Base-by-base conservation (phyloP, 2,329 filamentous ascomycete species). In the Fusarium miscanthi region DNA sequence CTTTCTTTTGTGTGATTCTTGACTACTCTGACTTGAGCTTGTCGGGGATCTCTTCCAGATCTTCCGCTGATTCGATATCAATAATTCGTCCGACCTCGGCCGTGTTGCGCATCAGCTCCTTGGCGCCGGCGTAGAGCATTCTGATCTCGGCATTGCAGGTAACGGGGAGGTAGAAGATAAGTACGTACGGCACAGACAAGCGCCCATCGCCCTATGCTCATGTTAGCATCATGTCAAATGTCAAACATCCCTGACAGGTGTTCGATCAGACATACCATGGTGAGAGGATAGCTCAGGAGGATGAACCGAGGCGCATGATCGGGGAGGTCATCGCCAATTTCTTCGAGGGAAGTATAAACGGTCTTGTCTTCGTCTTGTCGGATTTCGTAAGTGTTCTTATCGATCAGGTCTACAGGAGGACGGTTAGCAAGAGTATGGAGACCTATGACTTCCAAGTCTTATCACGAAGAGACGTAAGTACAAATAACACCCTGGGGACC, bases 71-170 rank as follows among this genome's bases (percentile, higher is more conserved):
- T 75, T 93, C 90, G 53, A 98, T 90, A 82, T 98, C 95, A 70
- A 99, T 89, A 31, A 98, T 92, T 75, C 89, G 90, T 59, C 92
- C 92, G n/a, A 94, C 95, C 84, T 98, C 94, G 66, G 93, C 93
- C 60, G 94, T 97, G 79, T 94, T 97, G 73, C 95, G 90, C 92
- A 98, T 94, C 81, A 98, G 84, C 84, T 99, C 96, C 83, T 98
- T 97, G 46, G 96, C 96, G 42, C 95, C 93, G 35, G 96, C 96
- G 81, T 98, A 99, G 80, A 96, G 85, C 96, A 98, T 98, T 75
- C 94, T 90, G 79, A 93, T 86, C 79, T 95, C 93, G 74, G 88
- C 90, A 81, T 97, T 98, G 84, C 94, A 96, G 53, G 95, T 98
- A 57, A 92, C 92, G 12, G 96, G 96, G 27, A 98, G 90, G 84